phyloP scores from a whole-genome alignment of 2,329 filamentous ascomycete species.

The Verticillium nonalfalfae region DNA sequence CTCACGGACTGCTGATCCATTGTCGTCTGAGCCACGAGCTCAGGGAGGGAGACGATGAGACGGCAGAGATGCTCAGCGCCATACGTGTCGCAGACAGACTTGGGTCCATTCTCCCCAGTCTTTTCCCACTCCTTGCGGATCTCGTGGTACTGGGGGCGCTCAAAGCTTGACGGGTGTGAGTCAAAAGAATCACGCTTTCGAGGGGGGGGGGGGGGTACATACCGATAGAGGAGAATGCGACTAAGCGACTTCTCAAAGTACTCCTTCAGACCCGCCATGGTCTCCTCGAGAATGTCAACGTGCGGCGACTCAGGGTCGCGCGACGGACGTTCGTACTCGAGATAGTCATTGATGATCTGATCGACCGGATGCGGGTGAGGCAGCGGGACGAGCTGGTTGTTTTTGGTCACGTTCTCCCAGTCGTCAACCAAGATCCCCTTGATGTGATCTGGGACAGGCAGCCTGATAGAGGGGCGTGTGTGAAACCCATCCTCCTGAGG shows the following conservation, averaged over 20 bases:
- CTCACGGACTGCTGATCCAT: slow-evolving; percentile 92
- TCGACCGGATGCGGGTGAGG: slow-evolving; percentile 71
- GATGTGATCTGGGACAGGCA: slow-evolving; percentile 80
- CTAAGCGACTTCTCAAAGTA: slow-evolving; percentile 92
- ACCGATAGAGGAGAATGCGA: slow-evolving; percentile 80
- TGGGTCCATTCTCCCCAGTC: slow-evolving; percentile 57
- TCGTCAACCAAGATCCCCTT: slow-evolving; percentile 94
- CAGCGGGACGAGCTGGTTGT: slow-evolving; percentile 79
- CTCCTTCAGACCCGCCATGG: slow-evolving; percentile 76
- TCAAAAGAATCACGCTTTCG: background rate
- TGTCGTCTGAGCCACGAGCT: slow-evolving; percentile 93
- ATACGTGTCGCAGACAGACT: slow-evolving; percentile 74
- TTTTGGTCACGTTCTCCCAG: slow-evolving; percentile 98
- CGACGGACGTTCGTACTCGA: slow-evolving; percentile 60
- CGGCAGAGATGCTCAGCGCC: slow-evolving; percentile 88
- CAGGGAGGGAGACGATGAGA: slow-evolving; percentile 82
- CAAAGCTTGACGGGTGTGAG: slow-evolving; percentile 56
- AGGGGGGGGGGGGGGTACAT: slow-evolving; percentile 7
- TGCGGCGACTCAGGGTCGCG: slow-evolving; percentile 62
- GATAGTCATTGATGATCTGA: slow-evolving; percentile 75
- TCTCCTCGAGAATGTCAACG: slow-evolving; percentile 82
- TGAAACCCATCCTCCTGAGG: slow-evolving; percentile 82
- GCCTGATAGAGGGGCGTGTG: slow-evolving; percentile 74
- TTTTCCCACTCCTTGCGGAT: slow-evolving; percentile 65
- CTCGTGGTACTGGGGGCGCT: slow-evolving; percentile 81